These are phyloP conservation scores for Punctularia strigosozonata DNA, from an alignment of 768 basidiomycete genomes.

Conservation along the genomic window DNA sequence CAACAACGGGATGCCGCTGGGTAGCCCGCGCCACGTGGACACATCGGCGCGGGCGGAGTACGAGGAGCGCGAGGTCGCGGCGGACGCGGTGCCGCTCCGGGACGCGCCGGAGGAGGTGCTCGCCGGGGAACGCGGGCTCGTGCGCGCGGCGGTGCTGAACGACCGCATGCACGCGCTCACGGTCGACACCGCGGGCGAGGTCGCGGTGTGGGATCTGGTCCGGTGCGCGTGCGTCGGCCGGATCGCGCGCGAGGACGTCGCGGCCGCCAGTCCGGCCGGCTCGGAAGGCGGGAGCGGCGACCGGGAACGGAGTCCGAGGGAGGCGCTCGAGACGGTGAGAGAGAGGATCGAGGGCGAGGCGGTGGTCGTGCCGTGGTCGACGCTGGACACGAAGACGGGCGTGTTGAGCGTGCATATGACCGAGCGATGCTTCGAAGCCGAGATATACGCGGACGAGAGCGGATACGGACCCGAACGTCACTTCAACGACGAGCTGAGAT, in stretches of 20 bases:
- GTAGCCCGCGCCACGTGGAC: no score
- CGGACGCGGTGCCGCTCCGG: constrained; percentile 53
- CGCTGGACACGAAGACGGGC: constrained; percentile 83
- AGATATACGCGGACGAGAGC: constrained; percentile 89
- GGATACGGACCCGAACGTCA: constrained; percentile 50
- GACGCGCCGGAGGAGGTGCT: constrained; percentile 58
- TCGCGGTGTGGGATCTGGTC: constrained; percentile 90
- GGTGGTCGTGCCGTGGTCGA: constrained; percentile 74
- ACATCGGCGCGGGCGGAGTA: constrained; percentile 41
- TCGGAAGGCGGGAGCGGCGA: constrained; percentile 28
- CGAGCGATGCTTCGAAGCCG: constrained; percentile 86
- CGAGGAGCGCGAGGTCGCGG: constrained; percentile 69
- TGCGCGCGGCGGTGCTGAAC: constrained; percentile 73
- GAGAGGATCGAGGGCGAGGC: constrained; percentile 95
- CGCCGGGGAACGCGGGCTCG: constrained; percentile 67
- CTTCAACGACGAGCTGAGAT: constrained; percentile 67
- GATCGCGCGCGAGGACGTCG: constrained; percentile 56
- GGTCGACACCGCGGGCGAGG: constrained; percentile 78
- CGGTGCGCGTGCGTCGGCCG: constrained; percentile 64
- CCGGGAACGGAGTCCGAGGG: constrained; percentile 55
- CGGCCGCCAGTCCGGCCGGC: constrained; percentile 37
- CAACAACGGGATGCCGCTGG: constrained; percentile 19
- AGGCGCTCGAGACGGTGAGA: constrained; percentile 77
- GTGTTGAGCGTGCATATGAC: constrained; percentile 79
- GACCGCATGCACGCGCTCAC: constrained; percentile 86